Conservation (phyloP, 1,139 yeast genomes). For the Taphrina communis region DNA sequence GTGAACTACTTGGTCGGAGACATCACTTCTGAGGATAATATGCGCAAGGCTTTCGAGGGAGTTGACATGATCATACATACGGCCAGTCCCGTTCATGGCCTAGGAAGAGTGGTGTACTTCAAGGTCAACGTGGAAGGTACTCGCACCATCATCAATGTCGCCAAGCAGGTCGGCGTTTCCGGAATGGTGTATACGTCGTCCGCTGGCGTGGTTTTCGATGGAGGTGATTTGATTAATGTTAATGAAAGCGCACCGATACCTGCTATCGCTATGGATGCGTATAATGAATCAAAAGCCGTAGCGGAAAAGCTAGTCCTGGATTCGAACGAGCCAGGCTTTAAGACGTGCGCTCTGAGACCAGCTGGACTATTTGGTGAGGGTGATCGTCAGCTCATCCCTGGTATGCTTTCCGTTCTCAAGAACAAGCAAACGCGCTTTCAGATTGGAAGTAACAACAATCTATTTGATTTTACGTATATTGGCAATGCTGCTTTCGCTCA, state of each 20-base stretch:
- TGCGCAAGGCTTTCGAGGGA: slow-evolving; percentile 64
- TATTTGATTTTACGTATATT: slow-evolving; percentile 97
- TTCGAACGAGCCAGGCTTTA: slow-evolving; percentile 60
- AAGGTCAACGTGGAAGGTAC: slow-evolving; percentile 95
- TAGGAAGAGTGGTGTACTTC: slow-evolving; percentile 76
- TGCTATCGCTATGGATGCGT: slow-evolving; percentile 89
- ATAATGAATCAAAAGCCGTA: slow-evolving; percentile 85
- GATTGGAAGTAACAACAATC: slow-evolving; percentile 87
- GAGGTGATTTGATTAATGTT: slow-evolving; percentile 86
- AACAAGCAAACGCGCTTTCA: slow-evolving; percentile 90
- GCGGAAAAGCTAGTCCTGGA: slow-evolving; percentile 84
- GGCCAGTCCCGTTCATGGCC: slow-evolving; percentile 94
- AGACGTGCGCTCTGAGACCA: slow-evolving; percentile 89
- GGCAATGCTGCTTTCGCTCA: slow-evolving; percentile 99
- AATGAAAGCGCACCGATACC: slow-evolving; percentile 91
- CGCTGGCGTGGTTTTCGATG: slow-evolving; percentile 96
- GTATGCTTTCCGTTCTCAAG: slow-evolving; percentile 79
- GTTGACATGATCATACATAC: slow-evolving; percentile 86
- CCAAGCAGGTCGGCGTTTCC: slow-evolving; percentile 60
- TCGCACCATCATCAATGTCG: slow-evolving; percentile 68
- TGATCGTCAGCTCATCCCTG: slow-evolving; percentile 95
- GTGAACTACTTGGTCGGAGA: slow-evolving; percentile 80
- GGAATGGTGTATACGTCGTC: slow-evolving; percentile 94
- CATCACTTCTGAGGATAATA: slow-evolving; percentile 74
- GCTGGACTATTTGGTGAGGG: slow-evolving; percentile 99